phyloP scores from a whole-genome alignment of 202 grass and related monocot genomes.

The Panicum hallii region DNA sequence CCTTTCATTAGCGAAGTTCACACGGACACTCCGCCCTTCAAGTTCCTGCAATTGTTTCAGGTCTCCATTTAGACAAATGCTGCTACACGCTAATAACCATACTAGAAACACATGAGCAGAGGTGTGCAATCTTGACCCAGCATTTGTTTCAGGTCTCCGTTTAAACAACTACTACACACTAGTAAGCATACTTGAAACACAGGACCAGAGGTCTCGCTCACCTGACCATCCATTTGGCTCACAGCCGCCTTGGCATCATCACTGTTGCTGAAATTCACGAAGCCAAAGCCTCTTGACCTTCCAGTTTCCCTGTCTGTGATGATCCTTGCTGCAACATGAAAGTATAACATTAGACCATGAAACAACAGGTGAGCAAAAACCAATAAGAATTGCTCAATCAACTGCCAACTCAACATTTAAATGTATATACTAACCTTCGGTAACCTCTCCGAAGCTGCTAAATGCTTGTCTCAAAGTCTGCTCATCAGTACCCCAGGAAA shows the following conservation, averaged over 20 bases:
- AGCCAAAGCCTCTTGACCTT: conserved; percentile 94
- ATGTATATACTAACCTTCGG: conserved; percentile 59
- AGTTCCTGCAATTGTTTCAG: conserved; percentile 60
- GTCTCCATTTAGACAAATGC: neutral
- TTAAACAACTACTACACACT: neutral
- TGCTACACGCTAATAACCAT: neutral
- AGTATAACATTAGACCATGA: neutral
- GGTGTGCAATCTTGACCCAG: neutral
- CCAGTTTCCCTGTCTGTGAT: conserved; percentile 72
- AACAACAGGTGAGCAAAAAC: neutral
- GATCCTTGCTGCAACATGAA: conserved; percentile 60
- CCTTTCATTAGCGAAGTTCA: conserved; percentile 80
- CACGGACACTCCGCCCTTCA: conserved; percentile 64
- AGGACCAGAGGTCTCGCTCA: conserved; percentile 27
- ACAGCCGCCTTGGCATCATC: conserved; percentile 56
- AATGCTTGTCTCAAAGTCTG: conserved; percentile 64
- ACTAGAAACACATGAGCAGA: neutral
- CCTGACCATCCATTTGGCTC: conserved; percentile 80
- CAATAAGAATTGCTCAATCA: neutral
- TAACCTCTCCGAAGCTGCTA: conserved; percentile 60
- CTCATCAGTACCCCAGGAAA: conserved; percentile 63
- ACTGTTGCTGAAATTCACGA: conserved; percentile 56
- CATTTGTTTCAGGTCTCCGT: neutral
- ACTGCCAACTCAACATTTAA: neutral
- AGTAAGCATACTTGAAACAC: neutral